Evolutionary conservation across 2,329 filamentous ascomycete species (phyloP).

Genomic region (Cercospora sp.): DNA sequence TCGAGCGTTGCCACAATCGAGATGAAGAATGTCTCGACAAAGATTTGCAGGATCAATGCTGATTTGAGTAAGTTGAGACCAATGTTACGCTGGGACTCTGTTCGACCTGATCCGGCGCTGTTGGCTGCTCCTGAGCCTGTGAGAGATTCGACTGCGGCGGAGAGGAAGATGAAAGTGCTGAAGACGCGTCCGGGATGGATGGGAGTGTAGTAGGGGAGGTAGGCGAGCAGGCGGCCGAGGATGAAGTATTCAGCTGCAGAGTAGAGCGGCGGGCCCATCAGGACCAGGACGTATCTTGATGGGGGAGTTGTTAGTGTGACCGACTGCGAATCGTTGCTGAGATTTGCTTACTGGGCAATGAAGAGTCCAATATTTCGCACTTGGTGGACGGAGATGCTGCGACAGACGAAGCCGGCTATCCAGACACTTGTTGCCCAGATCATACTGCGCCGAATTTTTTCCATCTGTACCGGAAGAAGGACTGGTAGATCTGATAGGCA

Average conservation of each 20-base stretch:
- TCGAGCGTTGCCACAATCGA: slow-evolving; percentile 51
- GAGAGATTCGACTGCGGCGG: slow-evolving; percentile 53
- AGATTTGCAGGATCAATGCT: slow-evolving; percentile 54
- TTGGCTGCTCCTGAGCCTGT: slow-evolving; percentile 55
- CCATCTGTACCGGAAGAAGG: slow-evolving; percentile 39
- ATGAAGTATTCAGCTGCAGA: slow-evolving; percentile 64
- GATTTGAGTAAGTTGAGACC: slow-evolving; percentile 53
- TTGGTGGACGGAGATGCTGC: slow-evolving; percentile 56
- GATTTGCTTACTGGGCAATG: slow-evolving; percentile 41
- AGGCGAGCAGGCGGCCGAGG: slow-evolving; percentile 61
- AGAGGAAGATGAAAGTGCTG: slow-evolving; percentile 58
- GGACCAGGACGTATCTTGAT: slow-evolving; percentile 39
- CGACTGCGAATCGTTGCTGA: too few relatives aligned
- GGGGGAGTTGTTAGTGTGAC: neutral
- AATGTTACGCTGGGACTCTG: slow-evolving; percentile 39
- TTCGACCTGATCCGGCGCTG: slow-evolving; percentile 47
- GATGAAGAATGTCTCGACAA: slow-evolving; percentile 53
- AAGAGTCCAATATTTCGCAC: slow-evolving; percentile 47
- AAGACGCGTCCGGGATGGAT: slow-evolving; percentile 60
- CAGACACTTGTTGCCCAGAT: slow-evolving; percentile 33
- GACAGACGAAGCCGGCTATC: slow-evolving; percentile 56
- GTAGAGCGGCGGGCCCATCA: slow-evolving; percentile 56
- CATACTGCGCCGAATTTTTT: slow-evolving; percentile 32
- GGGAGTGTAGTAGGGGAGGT: slow-evolving; percentile 61
- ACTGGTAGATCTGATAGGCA: slow-evolving; percentile 56